A percentile compares a stretch with the other conserved stretches of the same genome.
phyloP scores from a whole-genome alignment of 441 rosid species.

The Raphanus hybrid region DNA sequence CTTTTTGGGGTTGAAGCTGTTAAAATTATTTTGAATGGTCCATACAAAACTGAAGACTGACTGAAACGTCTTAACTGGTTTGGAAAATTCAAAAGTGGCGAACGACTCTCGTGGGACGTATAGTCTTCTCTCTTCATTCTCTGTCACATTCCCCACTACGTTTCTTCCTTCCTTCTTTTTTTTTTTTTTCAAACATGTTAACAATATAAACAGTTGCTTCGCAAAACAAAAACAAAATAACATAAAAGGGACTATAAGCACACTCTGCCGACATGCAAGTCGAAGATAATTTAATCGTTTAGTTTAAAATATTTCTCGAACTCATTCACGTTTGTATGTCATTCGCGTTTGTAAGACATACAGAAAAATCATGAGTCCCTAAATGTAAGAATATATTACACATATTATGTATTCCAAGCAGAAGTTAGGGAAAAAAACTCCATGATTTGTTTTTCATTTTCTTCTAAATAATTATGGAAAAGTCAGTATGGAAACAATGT shows the following conservation, averaged over 20 bases:
- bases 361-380: neutral
- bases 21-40: slow-evolving; percentile 13
- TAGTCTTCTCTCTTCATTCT: slow-evolving; percentile 15
- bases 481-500: slow-evolving; percentile 7
- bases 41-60: neutral
- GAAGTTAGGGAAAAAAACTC: neutral
- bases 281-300: slow-evolving; percentile 4
- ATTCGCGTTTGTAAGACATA: neutral
- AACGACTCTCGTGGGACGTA: slow-evolving; percentile 29
- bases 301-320: neutral
- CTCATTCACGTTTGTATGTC: neutral
- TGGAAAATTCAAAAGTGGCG: slow-evolving; percentile 39
- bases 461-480: neutral
- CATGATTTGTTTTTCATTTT: neutral
- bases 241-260: neutral
- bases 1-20: neutral
- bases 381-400: neutral
- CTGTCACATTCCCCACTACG: slow-evolving; percentile 14
- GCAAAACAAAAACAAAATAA: neutral
- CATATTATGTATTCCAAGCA: neutral
- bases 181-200: slow-evolving; percentile 10
- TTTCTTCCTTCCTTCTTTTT: neutral
- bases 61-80: slow-evolving; percentile 15
- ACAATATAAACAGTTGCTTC: neutral
- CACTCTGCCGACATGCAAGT: slow-evolving; percentile 31